phyloP scores from a whole-genome alignment of 768 basidiomycete genomes.

The Rhodotorula graminis region DNA sequence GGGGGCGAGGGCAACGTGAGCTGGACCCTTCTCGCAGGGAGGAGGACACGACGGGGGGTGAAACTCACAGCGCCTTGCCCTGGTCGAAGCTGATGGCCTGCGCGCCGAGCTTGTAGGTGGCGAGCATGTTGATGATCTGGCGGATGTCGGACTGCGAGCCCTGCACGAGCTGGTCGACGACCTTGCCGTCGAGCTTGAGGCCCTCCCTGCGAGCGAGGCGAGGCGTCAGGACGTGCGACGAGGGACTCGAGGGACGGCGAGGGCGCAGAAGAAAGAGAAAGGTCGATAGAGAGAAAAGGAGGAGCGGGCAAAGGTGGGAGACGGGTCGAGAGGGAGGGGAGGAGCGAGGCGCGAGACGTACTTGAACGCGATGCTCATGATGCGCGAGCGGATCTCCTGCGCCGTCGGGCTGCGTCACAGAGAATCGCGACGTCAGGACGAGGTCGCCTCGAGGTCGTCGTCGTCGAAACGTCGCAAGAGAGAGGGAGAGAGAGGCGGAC shows the following conservation, averaged over 20 bases:
- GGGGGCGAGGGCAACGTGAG: no score
- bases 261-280: neutral
- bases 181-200: conserved; percentile 83
- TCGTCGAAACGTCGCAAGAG: no score
- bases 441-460: no score
- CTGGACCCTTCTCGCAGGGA: neutral
- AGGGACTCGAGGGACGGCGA: neutral
- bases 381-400: conserved; percentile 69
- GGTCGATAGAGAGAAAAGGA: neutral
- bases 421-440: neutral
- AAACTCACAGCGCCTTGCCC: conserved; percentile 75
- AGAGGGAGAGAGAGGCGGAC: conserved; percentile 35
- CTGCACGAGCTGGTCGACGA: conserved; percentile 81
- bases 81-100: conserved; percentile 81
- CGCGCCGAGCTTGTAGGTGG: conserved; percentile 87
- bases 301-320: no score
- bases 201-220: conserved; percentile 62
- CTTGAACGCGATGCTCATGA: conserved; percentile 86
- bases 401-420: conserved; percentile 63
- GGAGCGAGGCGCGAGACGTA: conserved; percentile 51
- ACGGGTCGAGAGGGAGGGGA: no score
- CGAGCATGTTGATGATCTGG: conserved; percentile 95
- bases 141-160: conserved; percentile 94
- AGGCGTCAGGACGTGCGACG: no score
- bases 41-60: neutral